A percentile compares a stretch with the other conserved stretches of the same genome.
phyloP scores from a whole-genome alignment of 1,284 basidiomycete genomes.

The Mycena sp. region DNA sequence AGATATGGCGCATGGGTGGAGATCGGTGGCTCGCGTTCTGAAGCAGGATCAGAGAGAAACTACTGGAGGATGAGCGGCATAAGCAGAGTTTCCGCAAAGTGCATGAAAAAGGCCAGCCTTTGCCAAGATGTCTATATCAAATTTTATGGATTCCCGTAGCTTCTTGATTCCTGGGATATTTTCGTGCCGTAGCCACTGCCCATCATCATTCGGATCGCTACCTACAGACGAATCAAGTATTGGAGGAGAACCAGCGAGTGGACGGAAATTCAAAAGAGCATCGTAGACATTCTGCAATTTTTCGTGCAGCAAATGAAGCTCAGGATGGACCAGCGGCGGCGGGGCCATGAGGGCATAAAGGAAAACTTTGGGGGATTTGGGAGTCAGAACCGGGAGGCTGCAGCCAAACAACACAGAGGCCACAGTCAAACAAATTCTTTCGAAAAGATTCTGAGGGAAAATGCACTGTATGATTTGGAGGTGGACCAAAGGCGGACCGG shows the following conservation, averaged over 20 bases:
- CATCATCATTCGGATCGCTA: slow-evolving; percentile 44
- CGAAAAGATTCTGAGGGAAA: too few species aligned
- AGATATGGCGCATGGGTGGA: slow-evolving; percentile 83
- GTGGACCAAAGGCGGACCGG: too few species aligned
- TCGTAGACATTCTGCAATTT: slow-evolving; percentile 44
- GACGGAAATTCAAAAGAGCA: slow-evolving; percentile 56
- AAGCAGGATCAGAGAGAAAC: slow-evolving; percentile 63
- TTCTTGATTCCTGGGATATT: slow-evolving; percentile 62
- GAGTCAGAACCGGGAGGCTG: too few species aligned
- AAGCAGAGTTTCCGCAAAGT: slow-evolving; percentile 6
- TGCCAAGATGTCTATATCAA: slow-evolving; percentile 60
- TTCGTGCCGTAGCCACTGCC: slow-evolving; percentile 53
- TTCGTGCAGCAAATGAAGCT: slow-evolving; percentile 16
- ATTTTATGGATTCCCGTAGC: slow-evolving; percentile 56
- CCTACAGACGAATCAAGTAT: slow-evolving; percentile 63
- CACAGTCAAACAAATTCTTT: too few species aligned
- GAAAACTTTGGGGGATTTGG: too few species aligned
- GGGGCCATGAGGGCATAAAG: too few species aligned
- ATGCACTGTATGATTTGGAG: too few species aligned
- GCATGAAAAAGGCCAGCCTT: slow-evolving; percentile 50
- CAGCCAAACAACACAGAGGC: too few species aligned
- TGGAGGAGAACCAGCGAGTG: slow-evolving; percentile 54
- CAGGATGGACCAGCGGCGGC: slow-evolving; percentile 16
- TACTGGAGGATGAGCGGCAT: slow-evolving; percentile 53
- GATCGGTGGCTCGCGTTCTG: slow-evolving; percentile 55